These are phyloP conservation scores for Mycena amicta DNA, from an alignment of 768 basidiomycete genomes.

Conservation along the genomic window DNA sequence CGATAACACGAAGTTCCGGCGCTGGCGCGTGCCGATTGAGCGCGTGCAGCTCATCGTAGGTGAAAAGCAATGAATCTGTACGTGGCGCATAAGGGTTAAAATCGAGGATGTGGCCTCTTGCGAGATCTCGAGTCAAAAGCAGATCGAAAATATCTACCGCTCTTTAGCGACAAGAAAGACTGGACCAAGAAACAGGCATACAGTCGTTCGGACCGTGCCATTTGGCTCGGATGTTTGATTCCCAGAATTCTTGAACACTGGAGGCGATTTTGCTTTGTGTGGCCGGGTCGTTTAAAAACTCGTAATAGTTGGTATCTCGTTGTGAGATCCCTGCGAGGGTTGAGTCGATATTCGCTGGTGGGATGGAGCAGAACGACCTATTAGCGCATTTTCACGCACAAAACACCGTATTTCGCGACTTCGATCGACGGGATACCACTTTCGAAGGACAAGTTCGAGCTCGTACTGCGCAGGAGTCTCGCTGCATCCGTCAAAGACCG, in stretches of 20 bases:
- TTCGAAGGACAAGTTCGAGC: slow-evolving; percentile 84
- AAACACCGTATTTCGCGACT: slow-evolving; percentile 91
- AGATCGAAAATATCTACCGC: slow-evolving; percentile 80
- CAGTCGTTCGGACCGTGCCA: slow-evolving; percentile 69
- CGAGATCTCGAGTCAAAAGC: slow-evolving; percentile 79
- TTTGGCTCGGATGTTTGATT: slow-evolving; percentile 57
- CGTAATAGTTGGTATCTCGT: slow-evolving; percentile 87
- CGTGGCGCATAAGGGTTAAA: slow-evolving; percentile 86
- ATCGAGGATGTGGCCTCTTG: slow-evolving; percentile 81
- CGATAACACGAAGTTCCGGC: slow-evolving; percentile 64
- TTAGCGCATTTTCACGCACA: slow-evolving; percentile 66
- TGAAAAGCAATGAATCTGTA: slow-evolving; percentile 89
- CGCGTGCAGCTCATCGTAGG: slow-evolving; percentile 60
- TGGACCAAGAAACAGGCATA: slow-evolving; percentile 37
- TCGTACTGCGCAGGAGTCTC: slow-evolving; percentile 42
- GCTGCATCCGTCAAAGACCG: slow-evolving; percentile 70
- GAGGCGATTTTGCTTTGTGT: slow-evolving; percentile 56
- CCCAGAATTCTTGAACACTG: slow-evolving; percentile 67
- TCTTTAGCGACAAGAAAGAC: slow-evolving; percentile 24
- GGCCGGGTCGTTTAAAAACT: slow-evolving; percentile 70
- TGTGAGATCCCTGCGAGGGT: slow-evolving; percentile 71
- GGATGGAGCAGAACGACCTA: slow-evolving; percentile 58
- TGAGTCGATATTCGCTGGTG: background rate
- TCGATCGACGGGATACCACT: slow-evolving; percentile 86
- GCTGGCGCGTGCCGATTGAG: slow-evolving; percentile 7